Percentiles rank a stretch among this genome's conserved stretches.
These are phyloP conservation scores for Paecilomyces sp. DNA, from an alignment of 2,329 filamentous ascomycete genomes.

Conservation along the genomic window DNA sequence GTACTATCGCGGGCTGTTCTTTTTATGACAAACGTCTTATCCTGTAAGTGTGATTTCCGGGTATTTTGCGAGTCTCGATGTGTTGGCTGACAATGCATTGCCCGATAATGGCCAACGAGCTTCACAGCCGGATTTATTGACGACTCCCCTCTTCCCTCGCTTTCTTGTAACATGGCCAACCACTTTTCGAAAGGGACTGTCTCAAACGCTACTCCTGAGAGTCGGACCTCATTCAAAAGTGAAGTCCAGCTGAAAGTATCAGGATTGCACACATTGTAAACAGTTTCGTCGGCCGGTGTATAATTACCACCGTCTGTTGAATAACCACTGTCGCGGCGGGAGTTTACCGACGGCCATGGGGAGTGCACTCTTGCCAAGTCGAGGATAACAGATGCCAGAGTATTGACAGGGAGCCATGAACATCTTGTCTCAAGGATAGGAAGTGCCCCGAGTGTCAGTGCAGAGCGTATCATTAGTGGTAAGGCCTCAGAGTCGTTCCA, in stretches of 20 bases:
- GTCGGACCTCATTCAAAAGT: constrained; percentile 21
- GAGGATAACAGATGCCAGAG: neutral
- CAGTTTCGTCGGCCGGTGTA: constrained; percentile 11
- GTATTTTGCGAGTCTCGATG: neutral
- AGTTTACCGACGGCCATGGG: neutral
- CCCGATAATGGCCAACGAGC: constrained; percentile 21
- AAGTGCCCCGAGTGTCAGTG: constrained; percentile 17
- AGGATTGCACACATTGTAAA: constrained; percentile 25
- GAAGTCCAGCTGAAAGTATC: constrained; percentile 26
- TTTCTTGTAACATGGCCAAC: constrained; percentile 23
- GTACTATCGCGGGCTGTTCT: constrained; percentile 21
- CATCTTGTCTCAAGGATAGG: constrained; percentile 11
- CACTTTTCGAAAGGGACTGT: constrained; percentile 25
- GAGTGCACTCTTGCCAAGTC: neutral
- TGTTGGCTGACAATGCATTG: constrained; percentile 14
- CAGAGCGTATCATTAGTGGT: constrained; percentile 25
- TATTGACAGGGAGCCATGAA: neutral
- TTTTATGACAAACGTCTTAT: constrained; percentile 16
- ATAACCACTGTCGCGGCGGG: neutral
- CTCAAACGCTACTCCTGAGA: constrained; percentile 27
- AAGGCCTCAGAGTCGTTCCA: constrained; percentile 29
- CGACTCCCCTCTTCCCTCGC: constrained; percentile 20
- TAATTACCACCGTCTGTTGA: neutral
- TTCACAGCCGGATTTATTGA: constrained; percentile 25
- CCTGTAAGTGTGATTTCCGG: neutral